Conservation (phyloP, 1,284 basidiomycete species). For the Pholiota adiposa region DNA sequence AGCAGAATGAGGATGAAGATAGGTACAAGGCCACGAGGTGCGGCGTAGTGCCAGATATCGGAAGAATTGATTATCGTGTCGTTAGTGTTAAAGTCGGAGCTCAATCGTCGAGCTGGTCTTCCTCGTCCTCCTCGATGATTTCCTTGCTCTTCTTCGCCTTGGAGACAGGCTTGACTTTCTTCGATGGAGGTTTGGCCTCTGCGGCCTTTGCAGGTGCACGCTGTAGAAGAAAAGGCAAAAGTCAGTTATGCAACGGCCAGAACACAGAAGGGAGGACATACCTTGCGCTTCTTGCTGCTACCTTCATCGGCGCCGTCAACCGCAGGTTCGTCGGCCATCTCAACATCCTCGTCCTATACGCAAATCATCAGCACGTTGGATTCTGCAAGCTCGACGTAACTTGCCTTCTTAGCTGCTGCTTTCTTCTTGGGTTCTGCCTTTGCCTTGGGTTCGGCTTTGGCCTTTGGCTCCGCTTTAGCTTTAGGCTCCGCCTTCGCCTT, state of each 20-base stretch:
- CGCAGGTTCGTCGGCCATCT: conserved; percentile 32
- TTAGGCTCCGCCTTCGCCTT: conserved; percentile 33
- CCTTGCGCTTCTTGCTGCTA: conserved; percentile 50
- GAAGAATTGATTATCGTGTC: background rate
- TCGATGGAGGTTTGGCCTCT: conserved; percentile 39
- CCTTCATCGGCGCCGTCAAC: conserved; percentile 35
- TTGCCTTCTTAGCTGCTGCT: conserved; percentile 24
- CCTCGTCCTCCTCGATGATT: conserved; percentile 37
- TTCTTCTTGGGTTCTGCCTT: conserved; percentile 34
- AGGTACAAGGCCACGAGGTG: background rate
- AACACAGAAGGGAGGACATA: too few species aligned
- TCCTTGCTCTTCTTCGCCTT: conserved; percentile 45
- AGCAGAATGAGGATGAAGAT: background rate
- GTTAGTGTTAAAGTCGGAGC: background rate
- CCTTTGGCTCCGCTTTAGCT: conserved; percentile 23
- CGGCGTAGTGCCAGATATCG: background rate
- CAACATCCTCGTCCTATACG: conserved; percentile 30
- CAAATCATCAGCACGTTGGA: background rate
- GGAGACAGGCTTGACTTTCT: conserved; percentile 41
- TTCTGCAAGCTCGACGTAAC: background rate
- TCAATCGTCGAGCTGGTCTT: conserved; percentile 31
- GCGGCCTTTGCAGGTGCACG: conserved; percentile 38
- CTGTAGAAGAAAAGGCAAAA: conserved; percentile 19
- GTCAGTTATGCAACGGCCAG: too few species aligned
- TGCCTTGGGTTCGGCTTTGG: conserved; percentile 13